phyloP scores from a whole-genome alignment of 805 yeast genomes.

The Peterozyma toletana region DNA sequence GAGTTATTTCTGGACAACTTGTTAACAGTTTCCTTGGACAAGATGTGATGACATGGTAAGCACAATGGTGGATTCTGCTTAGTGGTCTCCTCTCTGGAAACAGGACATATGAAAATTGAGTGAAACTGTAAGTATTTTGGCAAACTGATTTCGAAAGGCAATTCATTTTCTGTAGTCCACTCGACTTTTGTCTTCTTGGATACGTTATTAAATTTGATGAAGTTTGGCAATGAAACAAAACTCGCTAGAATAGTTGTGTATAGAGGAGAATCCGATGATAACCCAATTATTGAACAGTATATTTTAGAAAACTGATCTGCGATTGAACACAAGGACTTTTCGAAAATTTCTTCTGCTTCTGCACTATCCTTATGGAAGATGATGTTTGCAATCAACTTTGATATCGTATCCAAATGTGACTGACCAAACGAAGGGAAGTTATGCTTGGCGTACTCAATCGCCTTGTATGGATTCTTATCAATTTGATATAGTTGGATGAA shows the following conservation, averaged over 20 bases:
- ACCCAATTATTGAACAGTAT: slow-evolving; percentile 39
- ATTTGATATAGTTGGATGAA: slow-evolving; percentile 25
- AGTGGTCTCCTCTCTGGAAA: slow-evolving; percentile 60
- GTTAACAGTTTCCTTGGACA: slow-evolving; percentile 46
- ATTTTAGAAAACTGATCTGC: slow-evolving; percentile 31
- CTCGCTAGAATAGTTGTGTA: slow-evolving; percentile 44
- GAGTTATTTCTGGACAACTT: slow-evolving; percentile 32
- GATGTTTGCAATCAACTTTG: slow-evolving; percentile 35
- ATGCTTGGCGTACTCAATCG: slow-evolving; percentile 35
- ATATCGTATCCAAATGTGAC: slow-evolving; percentile 31
- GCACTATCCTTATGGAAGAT: slow-evolving; percentile 11
- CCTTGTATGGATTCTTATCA: slow-evolving; percentile 18
- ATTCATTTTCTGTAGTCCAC: slow-evolving; percentile 53
- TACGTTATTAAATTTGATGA: slow-evolving; percentile 39
- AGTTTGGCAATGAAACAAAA: slow-evolving; percentile 43
- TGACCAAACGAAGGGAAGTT: slow-evolving; percentile 31
- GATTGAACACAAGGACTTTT: slow-evolving; percentile 8
- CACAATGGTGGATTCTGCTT: slow-evolving; percentile 52
- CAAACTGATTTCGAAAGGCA: slow-evolving; percentile 54
- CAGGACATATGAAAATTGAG: slow-evolving; percentile 67
- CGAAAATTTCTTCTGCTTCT: slow-evolving; percentile 8
- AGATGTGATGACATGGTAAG: slow-evolving; percentile 57
- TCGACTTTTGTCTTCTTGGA: slow-evolving; percentile 29
- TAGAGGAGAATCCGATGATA: slow-evolving; percentile 47
- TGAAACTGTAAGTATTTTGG: slow-evolving; percentile 51